Evolutionary conservation across 179 eudicot species (phyloP), one percentile per base, ranked within the genome.

Genomic region (Carnegiea gigantea): DNA sequence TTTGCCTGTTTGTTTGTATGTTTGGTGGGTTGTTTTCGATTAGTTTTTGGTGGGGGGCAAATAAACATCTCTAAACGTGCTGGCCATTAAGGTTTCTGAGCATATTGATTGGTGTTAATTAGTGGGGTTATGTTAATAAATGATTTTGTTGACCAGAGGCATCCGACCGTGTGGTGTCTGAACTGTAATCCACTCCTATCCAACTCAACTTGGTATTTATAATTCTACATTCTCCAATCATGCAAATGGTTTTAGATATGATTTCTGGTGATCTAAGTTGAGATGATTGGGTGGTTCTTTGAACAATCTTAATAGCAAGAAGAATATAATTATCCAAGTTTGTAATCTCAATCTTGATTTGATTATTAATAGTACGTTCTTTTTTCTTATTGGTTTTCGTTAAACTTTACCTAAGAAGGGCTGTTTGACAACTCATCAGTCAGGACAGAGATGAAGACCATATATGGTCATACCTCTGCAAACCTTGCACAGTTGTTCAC

Each of bases 41-140:
- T 59, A 44, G 36, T 73, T 28, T 46, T 40, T 85, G 40, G 57
- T 18, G 51, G 82, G 83, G 87, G 83, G 51, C 83, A 79, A 70
- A 67, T 67, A 3, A 28, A 67, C 38, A 76, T 70, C 79, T 75
- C 14, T 82, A 79, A 73, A 76, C 87, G 85, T 85, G 87, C 81
- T 82, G 7, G 46, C 83, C 81, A 79, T 77, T 60, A 79, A 75
- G 77, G 54, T 24, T 68, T 60, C 20, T 73, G 70, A 68, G 23
- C 17, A 14, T 73, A 78, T 81, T 84, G 65, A 68, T 84, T 84
- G 43, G 80, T 77, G 78, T 81, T 74, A 67, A 67, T 67, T 67
- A 67, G 40, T 23, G 74, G 64, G 68, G 53, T 84, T 73, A 12
- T 73, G 36, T n/a, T n/a, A 30, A 20, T 82, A 11, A 70, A 48